These are phyloP conservation scores for Conoideocrella luteorostrata DNA, from an alignment of 2,329 filamentous ascomycete genomes.

Conservation along the genomic window DNA sequence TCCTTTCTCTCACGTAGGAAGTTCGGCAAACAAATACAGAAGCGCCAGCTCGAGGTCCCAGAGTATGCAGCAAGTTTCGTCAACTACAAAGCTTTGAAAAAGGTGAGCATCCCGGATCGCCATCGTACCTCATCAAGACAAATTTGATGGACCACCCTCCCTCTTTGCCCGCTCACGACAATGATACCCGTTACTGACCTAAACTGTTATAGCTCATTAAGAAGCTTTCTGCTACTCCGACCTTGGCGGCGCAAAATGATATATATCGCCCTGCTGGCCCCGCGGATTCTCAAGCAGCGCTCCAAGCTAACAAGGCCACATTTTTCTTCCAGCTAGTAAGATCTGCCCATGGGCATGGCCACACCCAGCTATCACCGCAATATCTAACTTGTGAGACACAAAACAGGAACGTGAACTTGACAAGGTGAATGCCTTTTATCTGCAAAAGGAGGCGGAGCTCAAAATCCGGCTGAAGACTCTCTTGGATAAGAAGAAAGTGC, in stretches of 20 bases:
- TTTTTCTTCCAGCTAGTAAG: slow-evolving; percentile 96
- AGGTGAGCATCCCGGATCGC: slow-evolving; percentile 50
- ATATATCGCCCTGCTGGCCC: slow-evolving; percentile 37
- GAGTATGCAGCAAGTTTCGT: slow-evolving; percentile 99
- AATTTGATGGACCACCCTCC: background rate
- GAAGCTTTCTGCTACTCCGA: slow-evolving; percentile 87
- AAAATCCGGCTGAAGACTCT: slow-evolving; percentile 88
- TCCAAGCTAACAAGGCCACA: slow-evolving; percentile 95
- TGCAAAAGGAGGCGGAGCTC: slow-evolving; percentile 98
- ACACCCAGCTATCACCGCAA: background rate
- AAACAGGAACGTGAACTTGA: slow-evolving; percentile 88
- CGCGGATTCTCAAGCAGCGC: slow-evolving; percentile 74
- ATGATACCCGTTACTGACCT: background rate
- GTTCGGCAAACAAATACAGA: slow-evolving; percentile 99
- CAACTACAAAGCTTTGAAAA: slow-evolving; percentile 98
- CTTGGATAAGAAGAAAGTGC: slow-evolving; percentile 87
- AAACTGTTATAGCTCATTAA: slow-evolving; percentile 80
- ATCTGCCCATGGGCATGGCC: background rate
- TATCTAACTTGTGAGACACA: background rate
- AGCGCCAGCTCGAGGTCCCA: slow-evolving; percentile 95
- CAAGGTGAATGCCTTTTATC: slow-evolving; percentile 96
- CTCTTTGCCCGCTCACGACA: background rate
- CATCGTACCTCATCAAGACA: too few relatives aligned
- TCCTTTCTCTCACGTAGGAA: slow-evolving; percentile 58
- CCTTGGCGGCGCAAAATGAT: slow-evolving; percentile 70